These are phyloP conservation scores for Achaetomium macrosporum DNA, from an alignment of 2,329 filamentous ascomycete genomes.

Conservation along the genomic window DNA sequence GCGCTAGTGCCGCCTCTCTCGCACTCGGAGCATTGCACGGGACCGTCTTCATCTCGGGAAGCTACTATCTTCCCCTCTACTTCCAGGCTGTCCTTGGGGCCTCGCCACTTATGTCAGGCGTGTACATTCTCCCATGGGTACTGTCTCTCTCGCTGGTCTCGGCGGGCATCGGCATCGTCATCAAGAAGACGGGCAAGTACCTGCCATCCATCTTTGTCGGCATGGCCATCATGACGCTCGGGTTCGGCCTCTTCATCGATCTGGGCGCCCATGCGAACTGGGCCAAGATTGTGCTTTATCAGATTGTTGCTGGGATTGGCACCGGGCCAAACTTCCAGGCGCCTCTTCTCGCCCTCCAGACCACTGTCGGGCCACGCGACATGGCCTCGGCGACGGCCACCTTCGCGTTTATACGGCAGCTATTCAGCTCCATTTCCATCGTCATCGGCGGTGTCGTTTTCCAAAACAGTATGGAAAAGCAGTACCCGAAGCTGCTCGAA, in stretches of 20 bases:
- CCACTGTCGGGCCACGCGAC: slow-evolving; percentile 52
- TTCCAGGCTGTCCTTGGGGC: slow-evolving; percentile 63
- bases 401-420: slow-evolving; percentile 54
- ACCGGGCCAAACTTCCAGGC: slow-evolving; percentile 59
- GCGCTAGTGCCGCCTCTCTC: slow-evolving; percentile 54
- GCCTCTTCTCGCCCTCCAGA: slow-evolving; percentile 59
- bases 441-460: slow-evolving; percentile 47
- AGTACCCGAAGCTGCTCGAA: slow-evolving; percentile 26
- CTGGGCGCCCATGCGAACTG: slow-evolving; percentile 47
- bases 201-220: slow-evolving; percentile 49
- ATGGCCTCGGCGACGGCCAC: slow-evolving; percentile 59
- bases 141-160: slow-evolving; percentile 41
- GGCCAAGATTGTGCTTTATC: slow-evolving; percentile 46
- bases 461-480: slow-evolving; percentile 36
- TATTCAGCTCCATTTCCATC: slow-evolving; percentile 52
- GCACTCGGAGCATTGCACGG: slow-evolving; percentile 40
- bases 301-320: slow-evolving; percentile 55
- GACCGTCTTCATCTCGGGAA: slow-evolving; percentile 56
- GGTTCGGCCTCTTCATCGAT: slow-evolving; percentile 51
- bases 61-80: slow-evolving; percentile 69
- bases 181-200: slow-evolving; percentile 53
- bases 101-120: slow-evolving; percentile 53
- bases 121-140: slow-evolving; percentile 58
- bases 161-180: slow-evolving; percentile 37
- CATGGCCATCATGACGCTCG: slow-evolving; percentile 50